Evolutionary conservation across 2,329 filamentous ascomycete species (phyloP), one percentile per base, ranked within the genome.

Genomic region (Mycocentrospora acerina): DNA sequence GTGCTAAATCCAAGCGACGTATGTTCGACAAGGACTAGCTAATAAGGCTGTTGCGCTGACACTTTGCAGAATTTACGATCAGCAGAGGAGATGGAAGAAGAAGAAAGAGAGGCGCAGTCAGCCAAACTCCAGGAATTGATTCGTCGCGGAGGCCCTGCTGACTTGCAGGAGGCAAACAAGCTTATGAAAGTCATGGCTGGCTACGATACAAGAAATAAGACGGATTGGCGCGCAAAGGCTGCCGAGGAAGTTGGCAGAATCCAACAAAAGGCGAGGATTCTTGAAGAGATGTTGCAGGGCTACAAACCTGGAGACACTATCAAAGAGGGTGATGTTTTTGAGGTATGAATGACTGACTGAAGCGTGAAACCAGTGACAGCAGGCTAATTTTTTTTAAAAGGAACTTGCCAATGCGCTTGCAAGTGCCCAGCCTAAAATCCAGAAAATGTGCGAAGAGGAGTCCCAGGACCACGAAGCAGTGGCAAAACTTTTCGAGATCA

Each of bases 131-230:
- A 98, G 64, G 93, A 98, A 70, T 76, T 98, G 36, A 97, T 98
- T 62, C 85, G 93, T 44, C 79, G 93, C 53, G 93, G 93, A 37
- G 85, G 88, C 4, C 93, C 93, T 17, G 86, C 94, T 49, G 93
- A 98, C 66, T 73, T 98, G 42, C 91, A 96, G 66, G 93, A 98
- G 73, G 93, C 93, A 37, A 98, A 97, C 64, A 85, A 89, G 55
- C 77, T 98, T 36, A 98, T 98, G 93, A 98, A 98, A 71, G 80
- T 98, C 53, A 97, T 98, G 93, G 93, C 93, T 36, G 93, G 93
- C 47, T 98, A 88, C 68, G 93, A 98, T 67, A 96, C 88, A 42
- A 79, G 90, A 55, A 86, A 89, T 66, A 97, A 97, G 73, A 96
- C 93, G 2, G 91, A 98, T 71, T 98, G 96, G 70, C 85, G 93